Conservation (phyloP, 768 basidiomycete genomes). For the Suillus brevipes region DNA sequence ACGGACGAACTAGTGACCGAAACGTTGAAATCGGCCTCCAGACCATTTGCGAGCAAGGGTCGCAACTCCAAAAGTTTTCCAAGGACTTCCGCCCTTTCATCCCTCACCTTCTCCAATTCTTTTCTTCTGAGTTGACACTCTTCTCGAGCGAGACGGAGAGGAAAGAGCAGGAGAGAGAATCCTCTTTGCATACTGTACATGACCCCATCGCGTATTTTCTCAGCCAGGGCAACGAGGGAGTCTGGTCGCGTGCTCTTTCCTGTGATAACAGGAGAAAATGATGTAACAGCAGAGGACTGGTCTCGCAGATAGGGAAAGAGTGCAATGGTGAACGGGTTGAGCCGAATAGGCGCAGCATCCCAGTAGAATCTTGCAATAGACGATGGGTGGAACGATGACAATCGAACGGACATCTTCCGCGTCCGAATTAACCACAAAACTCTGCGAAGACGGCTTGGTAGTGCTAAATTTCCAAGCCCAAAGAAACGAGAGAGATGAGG, state of each 20-base stretch:
- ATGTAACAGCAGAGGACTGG: slow-evolving; percentile 27
- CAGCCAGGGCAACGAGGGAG: slow-evolving; percentile 13
- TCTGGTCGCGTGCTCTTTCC: slow-evolving; percentile 7
- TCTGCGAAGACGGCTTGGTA: slow-evolving; percentile 26
- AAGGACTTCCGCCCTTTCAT: slow-evolving; percentile 66
- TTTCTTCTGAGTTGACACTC: slow-evolving; percentile 66
- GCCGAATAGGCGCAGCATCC: slow-evolving; percentile 44
- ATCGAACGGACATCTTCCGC: slow-evolving; percentile 46
- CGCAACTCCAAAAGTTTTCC: slow-evolving; percentile 63
- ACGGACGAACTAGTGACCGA: not conserved
- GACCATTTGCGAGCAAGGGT: slow-evolving; percentile 38
- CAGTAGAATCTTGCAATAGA: slow-evolving; percentile 52
- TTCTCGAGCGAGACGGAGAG: slow-evolving; percentile 61
- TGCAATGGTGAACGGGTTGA: slow-evolving; percentile 51
- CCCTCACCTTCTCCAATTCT: slow-evolving; percentile 60
- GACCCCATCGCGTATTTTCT: slow-evolving; percentile 12
- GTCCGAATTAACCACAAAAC: slow-evolving; percentile 44
- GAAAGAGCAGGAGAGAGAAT: slow-evolving; percentile 37
- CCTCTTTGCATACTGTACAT: slow-evolving; percentile 16
- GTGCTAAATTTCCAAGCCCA: slow-evolving; percentile 16
- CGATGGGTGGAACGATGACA: slow-evolving; percentile 47
- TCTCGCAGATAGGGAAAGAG: slow-evolving; percentile 65
- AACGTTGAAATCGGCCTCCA: slow-evolving; percentile 20
- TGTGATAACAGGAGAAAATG: slow-evolving; percentile 13
- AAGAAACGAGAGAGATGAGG: not conserved